phyloP scores from a whole-genome alignment of 2,329 filamentous ascomycete genomes.

The Calycina herbarum region DNA sequence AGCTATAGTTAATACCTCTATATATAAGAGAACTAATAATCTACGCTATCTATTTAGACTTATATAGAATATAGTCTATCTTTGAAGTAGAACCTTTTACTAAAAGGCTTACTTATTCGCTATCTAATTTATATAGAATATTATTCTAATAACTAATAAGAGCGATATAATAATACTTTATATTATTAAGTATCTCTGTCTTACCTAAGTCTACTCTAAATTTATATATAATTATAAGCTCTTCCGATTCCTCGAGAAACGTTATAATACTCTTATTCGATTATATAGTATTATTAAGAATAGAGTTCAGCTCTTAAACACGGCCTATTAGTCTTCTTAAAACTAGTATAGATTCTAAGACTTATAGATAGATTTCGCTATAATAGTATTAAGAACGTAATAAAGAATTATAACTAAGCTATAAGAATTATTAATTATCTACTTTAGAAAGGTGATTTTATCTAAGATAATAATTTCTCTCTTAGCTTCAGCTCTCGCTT shows the following conservation, averaged over 20 bases:
- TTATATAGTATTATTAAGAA: slow-evolving; percentile 5
- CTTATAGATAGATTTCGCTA: slow-evolving; percentile 12
- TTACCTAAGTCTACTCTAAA: slow-evolving; percentile 5
- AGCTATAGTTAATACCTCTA: neutral
- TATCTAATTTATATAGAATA: slow-evolving; percentile 5
- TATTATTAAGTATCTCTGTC: slow-evolving; percentile 12
- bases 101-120: slow-evolving; percentile 4
- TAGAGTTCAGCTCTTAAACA: neutral
- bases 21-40: neutral
- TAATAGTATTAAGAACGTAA: slow-evolving; percentile 12
- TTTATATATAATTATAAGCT: slow-evolving; percentile 11
- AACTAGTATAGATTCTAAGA: neutral
- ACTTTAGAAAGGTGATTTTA: slow-evolving; percentile 12
- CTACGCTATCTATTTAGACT: neutral
- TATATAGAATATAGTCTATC: neutral
- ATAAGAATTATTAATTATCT: slow-evolving; percentile 16
- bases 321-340: neutral
- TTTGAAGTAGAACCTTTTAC: slow-evolving; percentile 2
- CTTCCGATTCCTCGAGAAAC: slow-evolving; percentile 13
- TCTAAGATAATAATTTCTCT: slow-evolving; percentile 1
- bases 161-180: slow-evolving; percentile 7
- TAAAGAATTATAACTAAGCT: slow-evolving; percentile 13
- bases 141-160: slow-evolving; percentile 5
- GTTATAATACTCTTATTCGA: slow-evolving; percentile 11
- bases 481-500: slow-evolving; percentile 10